Evolutionary conservation across 164 flowering plant species (phyloP).

Genomic region (Vitis rotundifolia): DNA sequence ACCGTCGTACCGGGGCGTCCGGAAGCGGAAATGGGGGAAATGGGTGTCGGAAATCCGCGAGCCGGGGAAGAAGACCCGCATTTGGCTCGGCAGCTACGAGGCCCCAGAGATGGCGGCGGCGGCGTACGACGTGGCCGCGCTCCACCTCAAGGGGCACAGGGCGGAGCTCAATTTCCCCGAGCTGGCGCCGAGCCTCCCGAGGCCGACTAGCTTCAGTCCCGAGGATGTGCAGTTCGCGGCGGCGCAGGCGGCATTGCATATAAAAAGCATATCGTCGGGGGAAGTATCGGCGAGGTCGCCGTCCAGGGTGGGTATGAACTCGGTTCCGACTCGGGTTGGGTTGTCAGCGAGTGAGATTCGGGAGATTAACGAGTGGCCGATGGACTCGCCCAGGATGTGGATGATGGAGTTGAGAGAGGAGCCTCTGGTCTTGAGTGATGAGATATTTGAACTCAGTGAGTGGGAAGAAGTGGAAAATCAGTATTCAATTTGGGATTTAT

Average conservation of each 20-base stretch:
- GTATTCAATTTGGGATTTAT: conserved; percentile 38
- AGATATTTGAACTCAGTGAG: conserved; percentile 13
- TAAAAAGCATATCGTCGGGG: not conserved
- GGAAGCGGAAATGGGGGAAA: conserved; percentile 59
- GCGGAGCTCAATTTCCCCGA: conserved; percentile 59
- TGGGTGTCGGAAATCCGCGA: conserved; percentile 71
- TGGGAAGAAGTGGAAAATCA: conserved; percentile 28
- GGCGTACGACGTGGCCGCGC: conserved; percentile 57
- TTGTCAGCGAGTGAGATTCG: conserved; percentile 45
- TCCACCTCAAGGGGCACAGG: conserved; percentile 31
- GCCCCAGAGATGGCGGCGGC: conserved; percentile 57
- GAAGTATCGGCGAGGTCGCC: conserved; percentile 5
- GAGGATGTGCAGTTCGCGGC: conserved; percentile 44
- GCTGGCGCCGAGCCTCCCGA: conserved; percentile 28
- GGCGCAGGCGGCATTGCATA: conserved; percentile 28
- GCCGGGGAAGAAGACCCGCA: conserved; percentile 49
- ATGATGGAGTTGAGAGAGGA: conserved; percentile 23
- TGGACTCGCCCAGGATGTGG: conserved; percentile 67
- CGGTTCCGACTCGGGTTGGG: conserved; percentile 28
- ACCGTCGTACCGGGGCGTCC: conserved; percentile 38
- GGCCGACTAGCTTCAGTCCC: conserved; percentile 35
- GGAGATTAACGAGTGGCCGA: conserved; percentile 56
- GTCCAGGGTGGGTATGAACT: conserved; percentile 4
- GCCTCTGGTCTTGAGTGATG: conserved; percentile 15
- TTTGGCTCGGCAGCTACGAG: conserved; percentile 61